Evolutionary conservation across 345 rosid genomes (phyloP).

Genomic region (Aquilaria sinensis): DNA sequence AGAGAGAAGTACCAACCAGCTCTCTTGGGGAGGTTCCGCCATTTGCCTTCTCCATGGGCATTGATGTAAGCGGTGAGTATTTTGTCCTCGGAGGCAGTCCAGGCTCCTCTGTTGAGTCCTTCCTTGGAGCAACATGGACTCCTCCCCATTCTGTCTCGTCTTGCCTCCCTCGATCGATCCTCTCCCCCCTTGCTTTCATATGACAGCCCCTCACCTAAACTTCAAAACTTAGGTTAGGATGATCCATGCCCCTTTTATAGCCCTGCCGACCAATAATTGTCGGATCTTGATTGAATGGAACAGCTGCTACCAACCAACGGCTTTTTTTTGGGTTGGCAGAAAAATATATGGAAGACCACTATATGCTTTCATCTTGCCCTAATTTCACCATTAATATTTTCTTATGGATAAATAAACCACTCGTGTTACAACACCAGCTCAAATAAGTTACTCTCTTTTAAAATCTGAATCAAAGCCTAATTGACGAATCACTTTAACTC

Average conservation of each 20-base stretch:
- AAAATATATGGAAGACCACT: too few species aligned
- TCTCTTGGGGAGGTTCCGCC: constrained; percentile 55
- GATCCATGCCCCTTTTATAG: constrained; percentile 14
- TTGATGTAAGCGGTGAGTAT: constrained; percentile 37
- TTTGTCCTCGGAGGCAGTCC: constrained; percentile 54
- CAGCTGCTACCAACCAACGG: too few species aligned
- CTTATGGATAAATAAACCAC: too few species aligned
- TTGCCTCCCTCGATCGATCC: background rate
- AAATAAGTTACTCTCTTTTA: too few species aligned
- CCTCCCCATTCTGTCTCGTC: constrained; percentile 39
- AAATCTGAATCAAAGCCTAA: too few species aligned
- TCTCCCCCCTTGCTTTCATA: background rate
- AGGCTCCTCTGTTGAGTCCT: constrained; percentile 53
- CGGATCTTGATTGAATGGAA: too few species aligned
- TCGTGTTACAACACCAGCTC: too few species aligned
- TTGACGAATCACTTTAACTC: too few species aligned
- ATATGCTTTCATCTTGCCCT: too few species aligned
- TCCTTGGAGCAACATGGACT: constrained; percentile 59
- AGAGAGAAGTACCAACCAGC: constrained; percentile 29
- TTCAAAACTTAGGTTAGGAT: background rate
- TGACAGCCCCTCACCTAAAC: background rate
- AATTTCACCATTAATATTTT: too few species aligned
- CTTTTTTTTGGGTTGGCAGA: too few species aligned
- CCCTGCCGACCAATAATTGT: background rate
- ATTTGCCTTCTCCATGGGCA: constrained; percentile 57